These are phyloP conservation scores for Helianthus tuberosus DNA, from an alignment of 129 eudicot species.

Conservation along the genomic window DNA sequence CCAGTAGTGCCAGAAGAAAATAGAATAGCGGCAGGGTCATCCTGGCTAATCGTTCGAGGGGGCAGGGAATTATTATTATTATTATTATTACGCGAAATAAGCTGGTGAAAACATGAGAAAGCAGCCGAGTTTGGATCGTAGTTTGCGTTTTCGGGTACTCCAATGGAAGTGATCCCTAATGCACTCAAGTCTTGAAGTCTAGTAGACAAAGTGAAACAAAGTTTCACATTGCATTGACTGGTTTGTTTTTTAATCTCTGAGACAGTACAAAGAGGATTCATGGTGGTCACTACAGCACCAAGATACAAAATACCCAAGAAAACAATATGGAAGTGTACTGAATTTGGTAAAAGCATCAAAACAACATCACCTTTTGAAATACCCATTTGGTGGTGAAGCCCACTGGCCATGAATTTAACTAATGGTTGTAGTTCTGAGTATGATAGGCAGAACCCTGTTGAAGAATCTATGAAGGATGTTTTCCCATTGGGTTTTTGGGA, in stretches of 20 bases:
- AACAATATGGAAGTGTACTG: slow-evolving; percentile 50
- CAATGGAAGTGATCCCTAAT: slow-evolving; percentile 44
- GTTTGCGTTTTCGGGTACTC: slow-evolving; percentile 42
- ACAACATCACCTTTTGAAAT: slow-evolving; percentile 71
- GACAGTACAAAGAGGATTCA: slow-evolving; percentile 64
- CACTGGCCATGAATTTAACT: slow-evolving; percentile 59
- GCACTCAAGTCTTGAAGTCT: slow-evolving; percentile 31
- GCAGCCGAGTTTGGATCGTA: not conserved
- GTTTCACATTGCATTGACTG: slow-evolving; percentile 29
- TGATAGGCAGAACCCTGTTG: slow-evolving; percentile 52
- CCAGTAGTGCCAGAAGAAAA: slow-evolving; percentile 90
- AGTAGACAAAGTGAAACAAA: slow-evolving; percentile 42
- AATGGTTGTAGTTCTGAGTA: slow-evolving; percentile 46
- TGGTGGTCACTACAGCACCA: slow-evolving; percentile 69
- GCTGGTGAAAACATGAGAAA: slow-evolving; percentile 25
- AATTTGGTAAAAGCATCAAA: slow-evolving; percentile 63
- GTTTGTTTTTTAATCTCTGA: slow-evolving; percentile 60
- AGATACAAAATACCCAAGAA: slow-evolving; percentile 55
- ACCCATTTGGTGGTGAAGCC: slow-evolving; percentile 57
- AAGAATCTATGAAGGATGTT: slow-evolving; percentile 61
- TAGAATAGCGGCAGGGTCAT: slow-evolving; percentile 75
- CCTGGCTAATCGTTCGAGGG: slow-evolving; percentile 47
- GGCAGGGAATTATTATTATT: slow-evolving; percentile 29
- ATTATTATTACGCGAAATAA: slow-evolving; percentile 36
- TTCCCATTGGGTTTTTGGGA: slow-evolving; percentile 56